Base-by-base conservation (phyloP, 345 rosid species). In the Isatis tinctoria region DNA sequence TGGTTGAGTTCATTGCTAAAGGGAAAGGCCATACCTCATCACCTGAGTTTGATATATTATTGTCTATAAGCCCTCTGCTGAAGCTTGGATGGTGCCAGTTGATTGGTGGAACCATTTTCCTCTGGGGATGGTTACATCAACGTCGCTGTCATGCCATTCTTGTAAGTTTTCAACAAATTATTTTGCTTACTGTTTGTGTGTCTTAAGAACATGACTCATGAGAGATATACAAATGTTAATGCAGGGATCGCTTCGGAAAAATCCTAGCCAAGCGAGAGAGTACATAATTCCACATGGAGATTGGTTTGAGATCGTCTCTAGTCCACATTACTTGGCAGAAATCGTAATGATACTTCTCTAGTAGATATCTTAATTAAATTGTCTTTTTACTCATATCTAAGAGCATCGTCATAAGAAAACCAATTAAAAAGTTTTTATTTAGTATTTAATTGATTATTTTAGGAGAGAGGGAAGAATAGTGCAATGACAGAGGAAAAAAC, bases 81-180 rank as follows among this genome's bases (percentile, higher is more conserved):
- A 83, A 82, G 74, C 87, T 90, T 65, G 86, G 96, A 33, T 84
- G 72, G 84, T 39, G 11, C 17, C 86, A 80, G 36, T 89, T 85
- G 90, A 69, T 80, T 70, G 96, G 97, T 56, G 86, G 80, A 6
- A 73, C 67, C 60, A 49, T 91, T 56, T 85, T 91, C 74, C 53
- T 84, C 1, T 87, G 91, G 87, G 96, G 98, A 39, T 89, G 90
- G 92, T 61, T 84, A 60, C 96, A 85, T 83, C 98, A 91, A 39
- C 79, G 33, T 4, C 79, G 70, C 6, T 88, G 91, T 67, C 97
- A 91, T 53, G 70, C 76, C 35, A 85, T 89, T 73, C 88, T 87
- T 65, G 94, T 91, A 85, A 48, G 85, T 12, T 13, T 16, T 27
- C n/a, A 1, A 63, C 28, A n/a, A n/a, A n/a, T n/a, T n/a, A 37